phyloP scores from a whole-genome alignment of 192 early-diverging fungal genomes.

The Coemansia sp. region DNA sequence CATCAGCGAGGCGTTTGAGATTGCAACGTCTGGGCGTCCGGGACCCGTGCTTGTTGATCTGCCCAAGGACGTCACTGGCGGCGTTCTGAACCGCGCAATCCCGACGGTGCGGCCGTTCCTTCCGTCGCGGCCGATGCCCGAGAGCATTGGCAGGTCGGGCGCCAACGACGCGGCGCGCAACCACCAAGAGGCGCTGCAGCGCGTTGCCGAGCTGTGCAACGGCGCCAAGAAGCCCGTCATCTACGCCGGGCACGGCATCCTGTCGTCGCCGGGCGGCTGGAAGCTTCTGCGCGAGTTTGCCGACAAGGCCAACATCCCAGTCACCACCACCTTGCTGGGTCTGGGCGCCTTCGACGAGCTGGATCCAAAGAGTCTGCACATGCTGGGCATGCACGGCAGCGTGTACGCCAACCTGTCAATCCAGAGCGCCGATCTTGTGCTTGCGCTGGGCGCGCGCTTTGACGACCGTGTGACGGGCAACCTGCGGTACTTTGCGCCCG shows the following conservation, averaged over 20 bases:
- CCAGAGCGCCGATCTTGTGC: constrained; percentile 92
- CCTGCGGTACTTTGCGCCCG: constrained; percentile 89
- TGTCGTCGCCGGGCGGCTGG: constrained; percentile 80
- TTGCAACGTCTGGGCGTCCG: constrained; percentile 91
- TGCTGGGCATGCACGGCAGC: constrained; percentile 99
- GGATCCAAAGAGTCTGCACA: constrained; percentile 87
- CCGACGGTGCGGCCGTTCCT: constrained; percentile 66
- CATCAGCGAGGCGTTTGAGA: constrained; percentile 98
- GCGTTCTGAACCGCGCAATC: constrained; percentile 81
- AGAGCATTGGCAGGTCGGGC: constrained; percentile 58
- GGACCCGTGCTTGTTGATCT: constrained; percentile 97
- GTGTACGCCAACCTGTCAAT: constrained; percentile 98
- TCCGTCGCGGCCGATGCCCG: constrained; percentile 65
- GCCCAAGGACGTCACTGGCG: constrained; percentile 97
- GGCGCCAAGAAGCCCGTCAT: constrained; percentile 87
- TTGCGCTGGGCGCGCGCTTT: constrained; percentile 95
- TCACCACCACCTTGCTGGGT: constrained; percentile 94
- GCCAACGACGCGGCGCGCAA: constrained; percentile 55
- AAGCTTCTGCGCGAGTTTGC: constrained; percentile 79
- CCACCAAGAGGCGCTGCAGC: constrained; percentile 60
- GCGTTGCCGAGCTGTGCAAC: constrained; percentile 84
- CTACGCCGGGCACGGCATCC: constrained; percentile 93
- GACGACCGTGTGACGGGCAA: constrained; percentile 98
- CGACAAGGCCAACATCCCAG: constrained; percentile 87
- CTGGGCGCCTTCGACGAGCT: constrained; percentile 92